phyloP scores from a whole-genome alignment of 352 stramenopile species.

The Globisporangium cylindrosporum region DNA sequence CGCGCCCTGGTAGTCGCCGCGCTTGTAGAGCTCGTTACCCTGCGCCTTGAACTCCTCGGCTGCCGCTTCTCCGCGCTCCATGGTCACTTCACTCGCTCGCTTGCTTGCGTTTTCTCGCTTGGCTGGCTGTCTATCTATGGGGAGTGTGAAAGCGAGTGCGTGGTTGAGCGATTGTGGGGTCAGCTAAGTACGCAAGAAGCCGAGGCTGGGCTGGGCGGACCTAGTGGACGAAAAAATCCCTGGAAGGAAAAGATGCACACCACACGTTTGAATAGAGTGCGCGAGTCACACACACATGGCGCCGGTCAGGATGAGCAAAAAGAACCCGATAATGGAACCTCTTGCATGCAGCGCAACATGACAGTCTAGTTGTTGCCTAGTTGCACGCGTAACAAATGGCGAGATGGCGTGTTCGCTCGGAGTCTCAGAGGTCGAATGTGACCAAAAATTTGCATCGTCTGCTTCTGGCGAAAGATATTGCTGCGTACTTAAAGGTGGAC shows the following conservation, averaged over 20 bases:
- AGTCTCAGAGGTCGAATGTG: no score
- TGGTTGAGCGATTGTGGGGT: slow-evolving; percentile 1
- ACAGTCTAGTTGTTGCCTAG: background rate
- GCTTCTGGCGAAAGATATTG: background rate
- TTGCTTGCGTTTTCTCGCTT: slow-evolving; percentile 1
- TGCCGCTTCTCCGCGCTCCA: slow-evolving; percentile 31
- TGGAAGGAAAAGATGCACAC: slow-evolving; percentile 6
- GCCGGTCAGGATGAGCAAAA: background rate
- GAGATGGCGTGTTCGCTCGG: background rate
- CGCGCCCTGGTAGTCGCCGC: slow-evolving; percentile 86
- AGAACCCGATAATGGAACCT: no score
- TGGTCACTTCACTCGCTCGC: slow-evolving; percentile 11
- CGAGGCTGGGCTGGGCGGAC: background rate
- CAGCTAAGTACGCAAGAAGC: background rate
- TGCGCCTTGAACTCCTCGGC: slow-evolving; percentile 82
- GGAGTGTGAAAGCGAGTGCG: slow-evolving; percentile 7
- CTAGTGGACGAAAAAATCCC: background rate
- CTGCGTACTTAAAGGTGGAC: background rate
- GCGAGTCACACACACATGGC: background rate
- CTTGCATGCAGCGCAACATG: background rate
- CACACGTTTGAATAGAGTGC: background rate
- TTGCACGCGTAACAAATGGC: background rate
- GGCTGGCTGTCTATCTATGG: slow-evolving; percentile 11
- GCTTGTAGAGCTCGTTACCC: slow-evolving; percentile 92
- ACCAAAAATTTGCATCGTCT: background rate